Percentiles rank a stretch among this genome's conserved stretches.
These are phyloP conservation scores for Kazachstania sp. DNA, from an alignment of 1,139 yeast genomes.

Conservation along the genomic window DNA sequence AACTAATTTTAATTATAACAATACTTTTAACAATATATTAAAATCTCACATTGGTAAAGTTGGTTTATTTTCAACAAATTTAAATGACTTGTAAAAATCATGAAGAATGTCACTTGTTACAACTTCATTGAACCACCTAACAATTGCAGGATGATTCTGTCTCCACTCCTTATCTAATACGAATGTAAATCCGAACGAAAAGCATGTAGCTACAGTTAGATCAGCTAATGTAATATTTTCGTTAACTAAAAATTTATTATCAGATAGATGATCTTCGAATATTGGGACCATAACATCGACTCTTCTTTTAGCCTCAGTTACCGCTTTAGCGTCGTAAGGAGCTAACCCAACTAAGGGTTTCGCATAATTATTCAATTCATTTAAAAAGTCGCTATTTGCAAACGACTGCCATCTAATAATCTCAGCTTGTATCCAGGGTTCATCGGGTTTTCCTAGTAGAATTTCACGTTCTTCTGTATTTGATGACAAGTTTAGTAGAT, in stretches of 20 bases:
- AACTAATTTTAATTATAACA: too few species aligned
- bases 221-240: constrained; percentile 1
- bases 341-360: neutral
- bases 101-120: neutral
- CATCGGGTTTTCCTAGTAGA: neutral
- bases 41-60: too few species aligned
- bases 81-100: neutral
- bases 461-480: neutral
- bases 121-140: constrained; percentile 1
- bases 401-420: constrained; percentile 3
- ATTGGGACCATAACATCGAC: constrained; percentile 1
- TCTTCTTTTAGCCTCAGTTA: neutral
- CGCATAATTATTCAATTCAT: neutral
- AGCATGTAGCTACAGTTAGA: neutral
- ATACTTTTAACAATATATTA: too few species aligned
- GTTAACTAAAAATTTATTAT: neutral
- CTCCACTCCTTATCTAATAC: constrained; percentile 2
- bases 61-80: neutral
- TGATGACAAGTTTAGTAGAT: neutral
- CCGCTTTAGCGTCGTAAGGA: neutral
- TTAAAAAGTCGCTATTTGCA: constrained; percentile 1
- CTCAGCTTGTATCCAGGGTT: neutral
- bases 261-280: neutral
- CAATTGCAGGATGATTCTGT: neutral
- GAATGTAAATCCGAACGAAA: constrained; percentile 1